phyloP scores from a whole-genome alignment of 306 rosid species.

The Vachellia pachyceras region DNA sequence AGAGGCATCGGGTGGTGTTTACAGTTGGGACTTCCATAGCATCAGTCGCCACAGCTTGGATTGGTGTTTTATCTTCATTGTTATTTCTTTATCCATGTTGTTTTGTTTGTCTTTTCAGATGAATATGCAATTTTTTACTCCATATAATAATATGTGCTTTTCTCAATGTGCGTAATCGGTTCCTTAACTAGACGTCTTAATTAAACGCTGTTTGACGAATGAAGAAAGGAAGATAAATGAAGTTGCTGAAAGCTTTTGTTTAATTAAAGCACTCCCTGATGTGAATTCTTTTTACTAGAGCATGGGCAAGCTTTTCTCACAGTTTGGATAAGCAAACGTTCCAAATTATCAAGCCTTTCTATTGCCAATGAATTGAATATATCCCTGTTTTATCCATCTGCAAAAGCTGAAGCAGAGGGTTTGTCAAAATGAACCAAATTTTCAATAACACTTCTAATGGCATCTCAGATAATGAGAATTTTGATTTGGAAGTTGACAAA shows the following conservation, averaged over 20 bases:
- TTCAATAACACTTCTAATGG: neutral
- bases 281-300: neutral
- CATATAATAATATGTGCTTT: neutral
- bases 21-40: conserved; percentile 89
- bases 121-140: neutral
- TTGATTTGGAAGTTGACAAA: neutral
- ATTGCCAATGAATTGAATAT: conserved; percentile 2
- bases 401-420: neutral
- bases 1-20: conserved; percentile 81
- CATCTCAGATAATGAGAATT: neutral
- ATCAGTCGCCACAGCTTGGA: conserved; percentile 85
- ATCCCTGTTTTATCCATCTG: neutral
- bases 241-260: neutral
- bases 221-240: neutral
- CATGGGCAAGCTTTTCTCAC: neutral
- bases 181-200: neutral
- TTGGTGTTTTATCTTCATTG: conserved; percentile 54
- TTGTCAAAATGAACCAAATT: neutral
- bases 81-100: neutral
- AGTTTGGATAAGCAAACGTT: neutral
- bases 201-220: neutral
- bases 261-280: neutral
- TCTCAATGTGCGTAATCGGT: neutral
- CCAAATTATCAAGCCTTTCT: neutral
- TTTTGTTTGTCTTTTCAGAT: neutral